phyloP scores from a whole-genome alignment of 169 alveolate species.

The Theileria annulata region DNA sequence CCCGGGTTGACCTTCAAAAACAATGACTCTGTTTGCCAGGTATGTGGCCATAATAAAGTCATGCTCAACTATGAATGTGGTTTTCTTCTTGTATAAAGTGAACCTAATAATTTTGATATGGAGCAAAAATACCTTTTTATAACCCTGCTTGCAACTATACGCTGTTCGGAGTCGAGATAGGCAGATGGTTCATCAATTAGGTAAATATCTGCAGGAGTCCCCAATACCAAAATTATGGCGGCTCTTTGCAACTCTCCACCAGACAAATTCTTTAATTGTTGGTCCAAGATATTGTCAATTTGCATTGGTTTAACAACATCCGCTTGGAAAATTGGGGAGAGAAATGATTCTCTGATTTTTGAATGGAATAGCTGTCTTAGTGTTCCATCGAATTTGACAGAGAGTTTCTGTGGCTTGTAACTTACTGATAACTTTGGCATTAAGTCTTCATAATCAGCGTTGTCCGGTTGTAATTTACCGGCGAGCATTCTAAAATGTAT shows the following conservation, averaged over 20 bases:
- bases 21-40: conserved; percentile 98
- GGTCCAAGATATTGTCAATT: conserved; percentile 91
- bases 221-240: conserved; percentile 95
- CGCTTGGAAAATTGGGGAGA: conserved; percentile 92
- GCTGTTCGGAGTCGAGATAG: conserved; percentile 98
- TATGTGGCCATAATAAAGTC: conserved; percentile 99
- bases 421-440: conserved; percentile 92
- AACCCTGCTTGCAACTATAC: conserved; percentile 97
- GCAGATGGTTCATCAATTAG: conserved; percentile 99
- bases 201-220: conserved; percentile 97
- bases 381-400: conserved; percentile 97
- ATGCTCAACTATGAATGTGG: conserved; percentile 99
- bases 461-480: conserved; percentile 92
- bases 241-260: conserved; percentile 99
- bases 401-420: conserved; percentile 97
- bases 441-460: conserved; percentile 75
- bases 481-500: conserved; percentile 85
- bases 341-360: conserved; percentile 89
- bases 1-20: conserved; percentile 98
- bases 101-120: conserved; percentile 64
- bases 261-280: conserved; percentile 93
- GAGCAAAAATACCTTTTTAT: conserved; percentile 85
- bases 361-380: conserved; percentile 90
- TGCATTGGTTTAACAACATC: conserved; percentile 97
- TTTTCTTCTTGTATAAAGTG: conserved; percentile 94